phyloP scores from a whole-genome alignment of 192 early-diverging fungal species.

The Borealophlyctis nickersoniae region DNA sequence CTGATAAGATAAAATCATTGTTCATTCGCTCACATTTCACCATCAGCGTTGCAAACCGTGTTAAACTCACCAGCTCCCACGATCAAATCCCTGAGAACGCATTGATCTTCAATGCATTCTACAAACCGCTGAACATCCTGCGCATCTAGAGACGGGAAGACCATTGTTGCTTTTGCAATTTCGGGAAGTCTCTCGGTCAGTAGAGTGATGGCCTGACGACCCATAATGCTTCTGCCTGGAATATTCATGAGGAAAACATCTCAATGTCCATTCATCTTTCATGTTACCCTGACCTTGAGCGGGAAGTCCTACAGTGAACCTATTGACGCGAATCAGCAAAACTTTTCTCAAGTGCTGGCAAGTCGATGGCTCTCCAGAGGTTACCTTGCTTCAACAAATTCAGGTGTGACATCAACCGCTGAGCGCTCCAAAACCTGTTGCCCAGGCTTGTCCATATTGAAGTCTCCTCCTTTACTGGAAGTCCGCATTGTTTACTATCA shows the following conservation, averaged over 20 bases:
- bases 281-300: too few relatives aligned
- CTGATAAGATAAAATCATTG: too few relatives aligned
- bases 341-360: too few relatives aligned
- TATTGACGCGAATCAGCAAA: too few relatives aligned
- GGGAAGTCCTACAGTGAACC: conserved; percentile 41
- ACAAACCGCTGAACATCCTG: conserved; percentile 29
- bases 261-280: too few relatives aligned
- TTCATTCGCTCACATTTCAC: too few relatives aligned
- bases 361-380: too few relatives aligned
- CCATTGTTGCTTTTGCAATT: conserved; percentile 31
- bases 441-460: conserved; percentile 44
- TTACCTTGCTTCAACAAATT: conserved; percentile 38
- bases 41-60: background rate
- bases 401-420: conserved; percentile 27
- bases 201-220: conserved; percentile 31
- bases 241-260: too few relatives aligned
- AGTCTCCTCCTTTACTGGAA: conserved; percentile 5
- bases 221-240: conserved; percentile 49
- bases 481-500: background rate
- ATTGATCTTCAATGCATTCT: conserved; percentile 50
- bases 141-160: conserved; percentile 23
- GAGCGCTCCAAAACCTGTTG: conserved; percentile 55
- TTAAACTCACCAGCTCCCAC: background rate
- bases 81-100: conserved; percentile 37
- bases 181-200: conserved; percentile 38